Evolutionary conservation across 2,329 filamentous ascomycete genomes (phyloP).

Genomic region (Onygena corvina): DNA sequence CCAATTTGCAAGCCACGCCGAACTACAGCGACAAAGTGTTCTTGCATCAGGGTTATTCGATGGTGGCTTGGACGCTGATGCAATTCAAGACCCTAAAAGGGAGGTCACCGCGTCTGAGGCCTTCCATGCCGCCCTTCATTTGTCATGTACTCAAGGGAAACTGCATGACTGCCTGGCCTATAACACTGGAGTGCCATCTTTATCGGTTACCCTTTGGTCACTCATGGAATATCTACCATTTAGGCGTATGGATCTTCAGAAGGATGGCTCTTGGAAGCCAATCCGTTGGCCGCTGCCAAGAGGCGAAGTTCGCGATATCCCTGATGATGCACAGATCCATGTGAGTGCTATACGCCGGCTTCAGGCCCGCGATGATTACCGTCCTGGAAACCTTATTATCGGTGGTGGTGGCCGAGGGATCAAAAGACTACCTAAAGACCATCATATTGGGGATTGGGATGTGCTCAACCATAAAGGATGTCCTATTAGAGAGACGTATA

Average conservation of each 20-base stretch:
- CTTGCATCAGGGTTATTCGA: neutral
- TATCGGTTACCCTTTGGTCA: conserved; percentile 56
- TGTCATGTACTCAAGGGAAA: conserved; percentile 40
- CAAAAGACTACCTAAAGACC: conserved; percentile 46
- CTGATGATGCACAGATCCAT: conserved; percentile 57
- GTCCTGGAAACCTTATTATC: conserved; percentile 67
- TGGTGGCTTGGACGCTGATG: neutral
- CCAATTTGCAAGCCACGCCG: neutral
- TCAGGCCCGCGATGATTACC: conserved; percentile 50
- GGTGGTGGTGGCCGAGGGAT: conserved; percentile 65
- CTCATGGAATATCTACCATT: conserved; percentile 75
- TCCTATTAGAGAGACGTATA: conserved; percentile 56
- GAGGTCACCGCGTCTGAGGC: conserved; percentile 20
- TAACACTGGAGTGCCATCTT: conserved; percentile 44
- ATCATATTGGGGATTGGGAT: conserved; percentile 62
- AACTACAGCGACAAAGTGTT: neutral
- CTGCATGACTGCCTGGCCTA: conserved; percentile 63
- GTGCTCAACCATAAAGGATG: conserved; percentile 54
- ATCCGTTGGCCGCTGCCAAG: conserved; percentile 69
- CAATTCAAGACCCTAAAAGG: neutral
- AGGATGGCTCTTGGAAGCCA: conserved; percentile 63
- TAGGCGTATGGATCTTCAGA: conserved; percentile 62
- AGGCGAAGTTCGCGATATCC: conserved; percentile 67
- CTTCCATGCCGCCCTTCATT: conserved; percentile 50
- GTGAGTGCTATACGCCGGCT: conserved; percentile 63